Evolutionary conservation across 169 alveolate genomes (phyloP).

Genomic region (Theileria equi): DNA sequence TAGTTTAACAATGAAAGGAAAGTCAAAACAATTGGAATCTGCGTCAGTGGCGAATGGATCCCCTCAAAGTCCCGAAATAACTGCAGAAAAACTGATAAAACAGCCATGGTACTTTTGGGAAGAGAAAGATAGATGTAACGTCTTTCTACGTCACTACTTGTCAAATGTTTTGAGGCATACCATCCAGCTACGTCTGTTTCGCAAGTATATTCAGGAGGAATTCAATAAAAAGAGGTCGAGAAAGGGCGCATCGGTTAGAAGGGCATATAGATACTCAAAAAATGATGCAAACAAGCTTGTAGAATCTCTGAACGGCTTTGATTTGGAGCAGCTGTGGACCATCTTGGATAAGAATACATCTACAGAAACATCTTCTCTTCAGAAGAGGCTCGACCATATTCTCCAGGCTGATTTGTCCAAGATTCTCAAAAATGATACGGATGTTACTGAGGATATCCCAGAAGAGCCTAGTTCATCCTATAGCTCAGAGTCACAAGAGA

Average conservation of each 20-base stretch:
- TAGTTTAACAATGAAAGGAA: too few relatives aligned
- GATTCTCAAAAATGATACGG: not conserved
- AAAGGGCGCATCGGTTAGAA: constrained; percentile 46
- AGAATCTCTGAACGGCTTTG: constrained; percentile 17
- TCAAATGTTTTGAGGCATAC: constrained; percentile 14
- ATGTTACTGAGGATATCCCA: not conserved
- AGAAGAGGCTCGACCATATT: constrained; percentile 3
- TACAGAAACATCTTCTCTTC: not conserved
- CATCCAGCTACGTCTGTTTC: constrained; percentile 18
- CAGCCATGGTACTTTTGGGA: constrained; percentile 50
- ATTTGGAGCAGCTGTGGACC: constrained; percentile 53
- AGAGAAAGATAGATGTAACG: constrained; percentile 7
- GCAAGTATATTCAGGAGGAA: constrained; percentile 24
- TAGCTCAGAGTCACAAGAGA: not conserved
- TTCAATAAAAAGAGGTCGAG: constrained; percentile 42
- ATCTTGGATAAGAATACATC: constrained; percentile 14
- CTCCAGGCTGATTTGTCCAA: not conserved
- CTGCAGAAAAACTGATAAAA: constrained; percentile 16
- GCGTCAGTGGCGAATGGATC: too few relatives aligned
- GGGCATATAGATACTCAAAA: constrained; percentile 39
- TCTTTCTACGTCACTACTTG: constrained; percentile 20
- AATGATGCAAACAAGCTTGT: constrained; percentile 26
- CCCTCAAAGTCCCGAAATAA: too few relatives aligned
- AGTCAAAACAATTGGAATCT: too few relatives aligned
- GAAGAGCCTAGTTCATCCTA: not conserved